phyloP scores from a whole-genome alignment of 2,329 filamentous ascomycete genomes.

The Aspergillus flavus region DNA sequence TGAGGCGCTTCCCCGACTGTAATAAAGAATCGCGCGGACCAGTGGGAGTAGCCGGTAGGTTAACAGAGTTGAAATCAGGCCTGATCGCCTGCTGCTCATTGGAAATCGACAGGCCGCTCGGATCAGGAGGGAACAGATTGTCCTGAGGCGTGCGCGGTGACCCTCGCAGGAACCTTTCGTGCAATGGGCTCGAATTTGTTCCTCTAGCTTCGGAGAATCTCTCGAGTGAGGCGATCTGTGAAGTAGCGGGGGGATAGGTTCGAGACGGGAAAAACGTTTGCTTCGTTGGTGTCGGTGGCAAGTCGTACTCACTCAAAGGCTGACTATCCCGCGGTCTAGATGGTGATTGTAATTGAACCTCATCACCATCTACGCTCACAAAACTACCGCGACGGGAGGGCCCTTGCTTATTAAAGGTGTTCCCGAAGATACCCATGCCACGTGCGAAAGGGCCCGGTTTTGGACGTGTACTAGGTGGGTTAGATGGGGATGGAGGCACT shows the following conservation, averaged over 20 bases:
- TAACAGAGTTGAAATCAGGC: constrained; percentile 46
- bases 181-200: constrained; percentile 58
- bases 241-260: constrained; percentile 36
- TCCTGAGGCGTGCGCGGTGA: constrained; percentile 81
- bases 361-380: constrained; percentile 78
- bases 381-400: constrained; percentile 68
- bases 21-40: constrained; percentile 61
- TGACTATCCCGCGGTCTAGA: constrained; percentile 59
- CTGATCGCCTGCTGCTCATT: constrained; percentile 45
- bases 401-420: constrained; percentile 51
- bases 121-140: constrained; percentile 72
- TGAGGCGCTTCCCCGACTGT: constrained; percentile 62
- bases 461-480: constrained; percentile 61
- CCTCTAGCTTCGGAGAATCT: constrained; percentile 35
- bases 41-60: constrained; percentile 81
- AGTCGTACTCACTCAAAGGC: constrained; percentile 65
- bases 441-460: constrained; percentile 70
- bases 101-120: constrained; percentile 81
- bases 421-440: constrained; percentile 65
- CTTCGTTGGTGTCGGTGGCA: constrained; percentile 95
- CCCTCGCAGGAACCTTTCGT: constrained; percentile 54
- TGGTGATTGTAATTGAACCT: constrained; percentile 63
- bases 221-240: constrained; percentile 38
- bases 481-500: constrained; percentile 80
- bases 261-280: constrained; percentile 41